These are phyloP conservation scores for Phytophthora pini DNA, from an alignment of 352 stramenopile genomes.

Conservation along the genomic window DNA sequence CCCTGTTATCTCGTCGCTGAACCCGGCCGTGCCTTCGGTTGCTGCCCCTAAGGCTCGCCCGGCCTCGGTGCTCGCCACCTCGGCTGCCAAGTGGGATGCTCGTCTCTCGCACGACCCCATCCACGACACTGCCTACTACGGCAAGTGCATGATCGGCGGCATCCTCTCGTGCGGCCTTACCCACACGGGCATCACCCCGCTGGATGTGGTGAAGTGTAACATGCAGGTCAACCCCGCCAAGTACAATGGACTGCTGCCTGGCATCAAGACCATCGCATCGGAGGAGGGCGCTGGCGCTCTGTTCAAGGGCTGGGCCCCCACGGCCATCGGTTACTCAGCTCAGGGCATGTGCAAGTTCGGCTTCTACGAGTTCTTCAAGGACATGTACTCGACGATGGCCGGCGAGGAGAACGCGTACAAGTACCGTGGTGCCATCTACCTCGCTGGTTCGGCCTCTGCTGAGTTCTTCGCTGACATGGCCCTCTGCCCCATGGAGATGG, in stretches of 20 bases:
- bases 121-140: conserved; percentile 93
- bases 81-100: conserved; percentile 82
- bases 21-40: conserved; percentile 56
- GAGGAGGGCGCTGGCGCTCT: conserved; percentile 86
- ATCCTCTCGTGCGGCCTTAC: conserved; percentile 93
- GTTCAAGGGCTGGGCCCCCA: conserved; percentile 94
- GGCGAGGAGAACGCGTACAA: conserved; percentile 94
- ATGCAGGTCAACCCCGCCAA: conserved; percentile 93
- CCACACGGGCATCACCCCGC: conserved; percentile 92
- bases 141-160: conserved; percentile 95
- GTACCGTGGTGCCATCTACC: conserved; percentile 93
- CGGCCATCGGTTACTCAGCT: conserved; percentile 91
- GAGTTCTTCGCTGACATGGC: conserved; percentile 95
- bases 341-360: conserved; percentile 95
- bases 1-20: conserved; percentile 75
- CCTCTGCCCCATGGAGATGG: conserved; percentile 95
- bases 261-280: conserved; percentile 86
- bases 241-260: conserved; percentile 81
- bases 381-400: conserved; percentile 91
- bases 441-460: conserved; percentile 92
- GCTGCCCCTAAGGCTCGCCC: conserved; percentile 41
- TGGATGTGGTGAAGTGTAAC: conserved; percentile 96
- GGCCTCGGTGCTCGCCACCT: conserved; percentile 73
- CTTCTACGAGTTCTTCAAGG: conserved; percentile 97
- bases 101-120: conserved; percentile 80